phyloP scores from a whole-genome alignment of 257 asterid species.

The Ajuga chamaepitys region DNA sequence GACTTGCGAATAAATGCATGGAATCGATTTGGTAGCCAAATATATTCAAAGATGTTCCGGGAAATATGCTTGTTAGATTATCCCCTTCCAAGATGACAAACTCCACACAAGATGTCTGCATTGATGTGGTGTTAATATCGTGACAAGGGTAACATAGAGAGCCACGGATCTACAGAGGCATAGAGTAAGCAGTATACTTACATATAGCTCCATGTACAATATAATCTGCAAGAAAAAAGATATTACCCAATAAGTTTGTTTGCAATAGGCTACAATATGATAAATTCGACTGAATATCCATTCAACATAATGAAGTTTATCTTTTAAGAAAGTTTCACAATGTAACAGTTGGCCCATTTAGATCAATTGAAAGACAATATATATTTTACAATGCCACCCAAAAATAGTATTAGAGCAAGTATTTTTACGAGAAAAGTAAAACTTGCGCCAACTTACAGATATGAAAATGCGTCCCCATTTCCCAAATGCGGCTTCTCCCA shows the following conservation, averaged over 20 bases:
- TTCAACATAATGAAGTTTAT: slow-evolving; percentile 6
- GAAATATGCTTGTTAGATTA: slow-evolving; percentile 69
- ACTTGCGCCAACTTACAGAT: slow-evolving; percentile 46
- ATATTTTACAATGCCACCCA: not conserved
- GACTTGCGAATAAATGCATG: slow-evolving; percentile 51
- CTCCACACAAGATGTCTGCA: slow-evolving; percentile 84
- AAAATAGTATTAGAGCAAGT: not conserved
- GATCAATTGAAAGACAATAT: not conserved
- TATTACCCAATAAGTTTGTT: not conserved
- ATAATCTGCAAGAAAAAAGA: slow-evolving; percentile 51
- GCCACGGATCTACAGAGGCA: not conserved
- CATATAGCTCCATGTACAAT: slow-evolving; percentile 79
- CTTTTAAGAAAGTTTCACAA: not conserved
- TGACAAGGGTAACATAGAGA: not conserved
- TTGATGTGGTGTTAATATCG: slow-evolving; percentile 1
- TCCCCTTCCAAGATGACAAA: slow-evolving; percentile 85
- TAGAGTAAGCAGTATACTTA: slow-evolving; percentile 29
- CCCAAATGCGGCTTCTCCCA: slow-evolving; percentile 97
- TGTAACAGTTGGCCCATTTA: not conserved
- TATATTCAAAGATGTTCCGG: slow-evolving; percentile 49
- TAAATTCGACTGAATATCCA: not conserved
- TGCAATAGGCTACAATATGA: too few species aligned
- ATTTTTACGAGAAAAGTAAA: not conserved
- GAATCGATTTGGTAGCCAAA: slow-evolving; percentile 53
- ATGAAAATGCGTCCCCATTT: slow-evolving; percentile 66